Conservation (phyloP, 2,329 filamentous ascomycete species). For the Myotisia sp. region DNA sequence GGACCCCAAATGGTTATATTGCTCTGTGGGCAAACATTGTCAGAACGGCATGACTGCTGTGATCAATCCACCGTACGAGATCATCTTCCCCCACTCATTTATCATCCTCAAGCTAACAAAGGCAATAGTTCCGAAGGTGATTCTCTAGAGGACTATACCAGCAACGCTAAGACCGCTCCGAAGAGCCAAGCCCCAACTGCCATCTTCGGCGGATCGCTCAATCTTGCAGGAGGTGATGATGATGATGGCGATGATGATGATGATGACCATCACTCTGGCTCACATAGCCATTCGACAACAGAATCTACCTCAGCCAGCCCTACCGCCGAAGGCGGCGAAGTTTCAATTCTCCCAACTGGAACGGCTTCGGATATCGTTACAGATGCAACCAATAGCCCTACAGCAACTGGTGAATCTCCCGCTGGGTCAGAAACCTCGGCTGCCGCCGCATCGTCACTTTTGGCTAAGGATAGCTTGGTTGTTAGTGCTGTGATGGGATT, state of each 20-base stretch:
- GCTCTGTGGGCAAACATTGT: slow-evolving; percentile 37
- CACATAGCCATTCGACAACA: not conserved
- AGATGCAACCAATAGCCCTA: not conserved
- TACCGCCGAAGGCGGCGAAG: not conserved
- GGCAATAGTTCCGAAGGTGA: slow-evolving; percentile 6
- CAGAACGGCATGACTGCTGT: slow-evolving; percentile 39
- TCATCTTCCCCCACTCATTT: not conserved
- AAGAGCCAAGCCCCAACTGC: slow-evolving; percentile 5
- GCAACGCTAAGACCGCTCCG: slow-evolving; percentile 1
- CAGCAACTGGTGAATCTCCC: not conserved
- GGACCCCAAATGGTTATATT: slow-evolving; percentile 39
- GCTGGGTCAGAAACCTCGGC: not conserved
- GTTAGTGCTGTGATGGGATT: slow-evolving; percentile 2
- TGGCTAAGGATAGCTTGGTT: not conserved
- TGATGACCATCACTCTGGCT: not conserved
- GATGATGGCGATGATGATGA: too few relatives aligned
- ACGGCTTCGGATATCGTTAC: not conserved
- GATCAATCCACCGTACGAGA: slow-evolving; percentile 34
- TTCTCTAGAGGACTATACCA: slow-evolving; percentile 6
- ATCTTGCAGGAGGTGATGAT: slow-evolving; percentile 1
- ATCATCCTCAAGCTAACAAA: not conserved
- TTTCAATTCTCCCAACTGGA: too few relatives aligned
- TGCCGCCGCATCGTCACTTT: not conserved
- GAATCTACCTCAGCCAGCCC: not conserved
- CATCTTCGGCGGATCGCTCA: slow-evolving; percentile 8